A percentile compares a stretch with the other conserved stretches of the same genome.
phyloP scores from a whole-genome alignment of 768 basidiomycete species.

The Rubroboletus satanas region DNA sequence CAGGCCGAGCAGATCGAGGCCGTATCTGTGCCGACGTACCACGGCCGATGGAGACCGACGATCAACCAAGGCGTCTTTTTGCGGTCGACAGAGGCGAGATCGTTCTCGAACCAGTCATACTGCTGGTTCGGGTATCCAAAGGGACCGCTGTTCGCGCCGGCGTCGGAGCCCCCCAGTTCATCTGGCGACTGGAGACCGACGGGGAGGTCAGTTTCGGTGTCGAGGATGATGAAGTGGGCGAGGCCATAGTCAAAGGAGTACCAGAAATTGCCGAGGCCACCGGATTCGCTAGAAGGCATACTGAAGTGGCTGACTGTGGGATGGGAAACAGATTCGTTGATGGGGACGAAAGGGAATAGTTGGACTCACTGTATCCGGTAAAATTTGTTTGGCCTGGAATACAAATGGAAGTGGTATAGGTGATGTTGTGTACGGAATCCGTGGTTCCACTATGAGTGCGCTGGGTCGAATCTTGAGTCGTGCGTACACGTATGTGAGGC shows the following conservation, averaged over 20 bases:
- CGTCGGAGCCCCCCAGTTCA: conserved; percentile 15
- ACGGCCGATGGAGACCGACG: conserved; percentile 28
- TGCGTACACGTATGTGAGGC: neutral
- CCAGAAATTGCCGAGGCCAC: conserved; percentile 29
- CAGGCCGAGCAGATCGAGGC: conserved; percentile 12
- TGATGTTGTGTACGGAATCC: conserved; percentile 22
- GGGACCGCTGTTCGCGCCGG: conserved; percentile 23
- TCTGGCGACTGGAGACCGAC: conserved; percentile 24
- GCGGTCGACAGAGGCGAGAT: conserved; percentile 23
- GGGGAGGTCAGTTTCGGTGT: conserved; percentile 27
- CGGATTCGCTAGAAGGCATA: conserved; percentile 27
- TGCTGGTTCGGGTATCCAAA: conserved; percentile 29
- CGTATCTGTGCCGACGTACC: conserved; percentile 18
- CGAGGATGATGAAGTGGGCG: conserved; percentile 24
- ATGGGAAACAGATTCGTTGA: neutral
- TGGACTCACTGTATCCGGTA: conserved; percentile 27
- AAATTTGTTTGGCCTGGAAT: conserved; percentile 25
- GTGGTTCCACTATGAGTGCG: conserved; percentile 18
- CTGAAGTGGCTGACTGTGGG: conserved; percentile 24
- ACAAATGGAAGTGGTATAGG: conserved; percentile 26
- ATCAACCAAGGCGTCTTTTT: conserved; percentile 26
- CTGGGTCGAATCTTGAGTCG: neutral
- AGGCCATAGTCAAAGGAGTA: conserved; percentile 31
- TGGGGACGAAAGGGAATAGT: neutral
- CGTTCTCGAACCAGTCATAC: conserved; percentile 25